phyloP scores from a whole-genome alignment of 768 basidiomycete genomes.

The Amanita pseudoporphyria region DNA sequence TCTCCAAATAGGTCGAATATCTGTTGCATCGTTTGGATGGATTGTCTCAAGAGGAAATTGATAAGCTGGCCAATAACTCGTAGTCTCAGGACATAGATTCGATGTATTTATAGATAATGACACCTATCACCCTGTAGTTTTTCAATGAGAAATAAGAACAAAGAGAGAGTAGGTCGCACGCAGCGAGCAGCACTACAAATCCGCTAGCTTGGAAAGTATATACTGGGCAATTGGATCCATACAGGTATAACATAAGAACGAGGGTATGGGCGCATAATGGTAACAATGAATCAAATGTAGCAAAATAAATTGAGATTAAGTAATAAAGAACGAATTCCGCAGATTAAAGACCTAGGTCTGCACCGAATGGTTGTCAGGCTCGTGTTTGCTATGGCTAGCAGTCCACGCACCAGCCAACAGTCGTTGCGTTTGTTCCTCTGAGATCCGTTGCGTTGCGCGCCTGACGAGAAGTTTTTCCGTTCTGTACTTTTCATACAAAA shows the following conservation, averaged over 20 bases:
- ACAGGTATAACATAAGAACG: conserved; percentile 11
- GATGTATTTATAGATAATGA: background rate
- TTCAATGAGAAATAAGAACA: conserved; percentile 2
- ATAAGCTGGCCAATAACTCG: conserved; percentile 32
- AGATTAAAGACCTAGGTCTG: conserved; percentile 15
- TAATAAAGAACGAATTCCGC: background rate
- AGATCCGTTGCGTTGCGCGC: conserved; percentile 72
- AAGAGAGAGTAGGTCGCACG: background rate
- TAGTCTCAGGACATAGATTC: background rate
- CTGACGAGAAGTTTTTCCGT: conserved; percentile 86
- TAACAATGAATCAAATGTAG: background rate
- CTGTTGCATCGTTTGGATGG: conserved; percentile 86
- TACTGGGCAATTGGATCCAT: conserved; percentile 7
- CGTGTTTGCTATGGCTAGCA: background rate
- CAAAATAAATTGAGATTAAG: background rate
- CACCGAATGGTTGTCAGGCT: background rate
- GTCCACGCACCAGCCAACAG: conserved; percentile 57
- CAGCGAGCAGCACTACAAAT: conserved; percentile 13
- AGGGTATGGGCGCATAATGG: conserved; percentile 9
- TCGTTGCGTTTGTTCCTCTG: conserved; percentile 62
- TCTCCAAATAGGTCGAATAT: conserved; percentile 72
- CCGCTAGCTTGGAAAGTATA: conserved; percentile 12
- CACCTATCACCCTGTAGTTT: too few species aligned
- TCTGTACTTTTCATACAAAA: conserved; percentile 88
- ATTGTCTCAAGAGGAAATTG: conserved; percentile 71